phyloP scores from a whole-genome alignment of 106 monocot species.

The Acanthochlamys bracteata region DNA sequence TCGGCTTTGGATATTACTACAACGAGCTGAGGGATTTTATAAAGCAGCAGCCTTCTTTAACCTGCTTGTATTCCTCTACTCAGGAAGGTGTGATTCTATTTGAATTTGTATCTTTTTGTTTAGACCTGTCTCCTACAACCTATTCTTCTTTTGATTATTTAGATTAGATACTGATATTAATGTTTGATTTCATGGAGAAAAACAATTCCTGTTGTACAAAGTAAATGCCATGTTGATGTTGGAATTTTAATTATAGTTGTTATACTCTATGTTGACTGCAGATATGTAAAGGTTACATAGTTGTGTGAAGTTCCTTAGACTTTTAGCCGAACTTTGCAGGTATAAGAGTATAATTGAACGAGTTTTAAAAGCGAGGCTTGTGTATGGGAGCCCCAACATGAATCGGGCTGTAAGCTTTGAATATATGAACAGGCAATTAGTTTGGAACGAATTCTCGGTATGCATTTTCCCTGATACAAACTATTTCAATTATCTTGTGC shows the following conservation, averaged over 20 bases:
- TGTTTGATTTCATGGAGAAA: too few relatives aligned
- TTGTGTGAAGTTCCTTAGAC: not conserved
- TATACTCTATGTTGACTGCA: not conserved
- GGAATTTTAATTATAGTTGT: not conserved
- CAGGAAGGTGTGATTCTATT: slow-evolving; percentile 57
- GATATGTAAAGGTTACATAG: not conserved
- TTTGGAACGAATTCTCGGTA: slow-evolving; percentile 99
- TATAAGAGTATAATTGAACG: slow-evolving; percentile 94
- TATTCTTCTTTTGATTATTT: too few relatives aligned
- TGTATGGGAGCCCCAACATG: slow-evolving; percentile 99
- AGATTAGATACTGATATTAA: too few relatives aligned
- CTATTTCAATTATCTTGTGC: not conserved
- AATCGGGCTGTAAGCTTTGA: slow-evolving; percentile 97
- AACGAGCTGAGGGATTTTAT: slow-evolving; percentile 74
- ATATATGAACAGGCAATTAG: slow-evolving; percentile 98
- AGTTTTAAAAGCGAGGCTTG: slow-evolving; percentile 80
- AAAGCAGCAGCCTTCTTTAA: slow-evolving; percentile 67
- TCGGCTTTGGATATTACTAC: slow-evolving; percentile 56
- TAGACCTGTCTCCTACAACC: too few relatives aligned
- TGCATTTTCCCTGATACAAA: not conserved
- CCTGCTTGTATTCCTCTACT: slow-evolving; percentile 72
- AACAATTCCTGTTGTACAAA: too few relatives aligned
- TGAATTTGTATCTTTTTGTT: not conserved
- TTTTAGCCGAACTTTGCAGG: slow-evolving; percentile 35
- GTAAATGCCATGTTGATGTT: too few relatives aligned